Evolutionary conservation across 371 early-diverging fungal species (phyloP).

Genomic region (Lichtheimia ornata): DNA sequence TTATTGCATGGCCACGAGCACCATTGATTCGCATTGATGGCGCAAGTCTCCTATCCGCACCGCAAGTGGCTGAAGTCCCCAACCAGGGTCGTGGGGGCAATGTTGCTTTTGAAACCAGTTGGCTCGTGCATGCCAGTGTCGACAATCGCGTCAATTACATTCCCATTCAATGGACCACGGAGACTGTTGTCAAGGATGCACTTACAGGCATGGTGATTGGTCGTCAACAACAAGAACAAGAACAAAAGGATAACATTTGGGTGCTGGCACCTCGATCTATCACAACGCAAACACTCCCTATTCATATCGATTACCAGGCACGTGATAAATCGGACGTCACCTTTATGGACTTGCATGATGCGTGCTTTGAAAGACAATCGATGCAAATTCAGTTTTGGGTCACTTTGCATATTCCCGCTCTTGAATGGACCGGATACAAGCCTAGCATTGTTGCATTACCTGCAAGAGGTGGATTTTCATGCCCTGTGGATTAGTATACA

Average conservation of each 20-base stretch:
- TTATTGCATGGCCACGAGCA: conserved; percentile 32
- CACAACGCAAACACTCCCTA: conserved; percentile 27
- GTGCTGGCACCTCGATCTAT: conserved; percentile 18
- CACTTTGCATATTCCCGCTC: conserved; percentile 27
- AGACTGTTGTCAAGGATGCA: conserved; percentile 30
- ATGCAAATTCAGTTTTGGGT: conserved; percentile 35
- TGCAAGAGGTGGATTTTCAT: conserved; percentile 22
- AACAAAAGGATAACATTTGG: not conserved
- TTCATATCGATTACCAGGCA: conserved; percentile 37
- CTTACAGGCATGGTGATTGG: conserved; percentile 32
- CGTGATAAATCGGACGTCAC: conserved; percentile 30
- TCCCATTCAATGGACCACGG: conserved; percentile 21
- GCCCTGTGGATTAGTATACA: conserved; percentile 6
- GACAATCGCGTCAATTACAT: conserved; percentile 35
- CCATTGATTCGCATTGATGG: conserved; percentile 37
- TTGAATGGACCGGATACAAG: conserved; percentile 35
- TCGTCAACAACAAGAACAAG: conserved; percentile 8
- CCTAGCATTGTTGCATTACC: conserved; percentile 32
- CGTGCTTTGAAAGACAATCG: conserved; percentile 24
- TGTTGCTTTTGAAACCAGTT: conserved; percentile 29
- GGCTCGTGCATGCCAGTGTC: conserved; percentile 27
- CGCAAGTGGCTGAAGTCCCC: conserved; percentile 9
- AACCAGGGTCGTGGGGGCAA: conserved; percentile 3
- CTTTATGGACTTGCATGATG: conserved; percentile 26
- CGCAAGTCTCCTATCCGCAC: conserved; percentile 13